Evolutionary conservation across 495 filamentous ascomycete species (phyloP).

Genomic region (Penicillium desertorum): DNA sequence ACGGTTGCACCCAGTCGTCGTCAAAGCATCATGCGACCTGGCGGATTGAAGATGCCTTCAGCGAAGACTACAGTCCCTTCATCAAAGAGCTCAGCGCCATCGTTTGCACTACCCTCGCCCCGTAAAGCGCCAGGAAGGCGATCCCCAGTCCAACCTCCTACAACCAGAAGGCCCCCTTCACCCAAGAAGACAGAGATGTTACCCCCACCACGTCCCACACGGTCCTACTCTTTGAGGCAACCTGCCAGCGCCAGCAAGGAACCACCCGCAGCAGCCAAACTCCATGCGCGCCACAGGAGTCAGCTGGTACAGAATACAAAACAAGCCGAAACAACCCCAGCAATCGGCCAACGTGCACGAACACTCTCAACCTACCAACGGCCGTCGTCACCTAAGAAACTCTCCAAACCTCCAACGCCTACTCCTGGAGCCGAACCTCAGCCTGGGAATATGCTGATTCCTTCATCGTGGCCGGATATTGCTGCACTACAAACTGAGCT

Average conservation of each 20-base stretch:
- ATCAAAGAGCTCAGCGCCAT: slow-evolving; percentile 23
- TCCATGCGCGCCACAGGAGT: slow-evolving; percentile 41
- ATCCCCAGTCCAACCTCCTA: slow-evolving; percentile 16
- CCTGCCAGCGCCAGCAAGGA: slow-evolving; percentile 23
- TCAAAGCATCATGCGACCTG: slow-evolving; percentile 38
- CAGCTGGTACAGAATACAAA: slow-evolving; percentile 33
- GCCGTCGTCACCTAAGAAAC: slow-evolving; percentile 66
- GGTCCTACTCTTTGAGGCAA: slow-evolving; percentile 47
- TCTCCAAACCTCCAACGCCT: slow-evolving; percentile 56
- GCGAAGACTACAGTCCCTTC: slow-evolving; percentile 20
- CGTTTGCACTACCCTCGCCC: slow-evolving; percentile 32
- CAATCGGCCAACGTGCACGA: slow-evolving; percentile 35
- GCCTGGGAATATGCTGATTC: slow-evolving; percentile 23
- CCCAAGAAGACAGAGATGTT: slow-evolving; percentile 43
- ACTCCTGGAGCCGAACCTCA: slow-evolving; percentile 15
- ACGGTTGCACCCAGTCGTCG: slow-evolving; percentile 26
- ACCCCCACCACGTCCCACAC: slow-evolving; percentile 35
- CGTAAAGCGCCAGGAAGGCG: slow-evolving; percentile 24
- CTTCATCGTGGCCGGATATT: slow-evolving; percentile 56
- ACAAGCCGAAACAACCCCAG: slow-evolving; percentile 15
- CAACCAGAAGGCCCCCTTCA: slow-evolving; percentile 28
- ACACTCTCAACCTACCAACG: slow-evolving; percentile 69
- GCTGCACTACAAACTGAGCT: slow-evolving; percentile 68
- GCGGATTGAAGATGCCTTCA: slow-evolving; percentile 24
- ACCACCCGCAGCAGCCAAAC: slow-evolving; percentile 20